Conservation (phyloP, 2,329 filamentous ascomycete species). For the Fusarium pseudograminearum region DNA sequence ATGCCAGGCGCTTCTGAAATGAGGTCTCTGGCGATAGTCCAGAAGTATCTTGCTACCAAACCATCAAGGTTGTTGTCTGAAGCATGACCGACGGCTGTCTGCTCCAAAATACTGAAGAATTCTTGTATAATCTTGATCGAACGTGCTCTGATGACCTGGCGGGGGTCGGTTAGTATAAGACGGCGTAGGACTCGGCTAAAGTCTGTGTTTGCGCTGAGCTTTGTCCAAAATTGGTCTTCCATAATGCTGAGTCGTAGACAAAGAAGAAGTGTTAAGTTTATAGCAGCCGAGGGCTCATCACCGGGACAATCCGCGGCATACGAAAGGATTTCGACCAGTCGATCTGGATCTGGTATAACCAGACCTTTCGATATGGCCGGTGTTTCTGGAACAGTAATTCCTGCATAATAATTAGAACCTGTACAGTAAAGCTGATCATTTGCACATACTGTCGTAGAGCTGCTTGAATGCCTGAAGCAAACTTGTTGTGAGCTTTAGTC, state of each 20-base stretch:
- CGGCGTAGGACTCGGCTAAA: conserved; percentile 43
- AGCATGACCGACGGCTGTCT: conserved; percentile 1
- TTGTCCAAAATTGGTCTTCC: conserved; percentile 48
- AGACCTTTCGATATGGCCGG: conserved; percentile 17
- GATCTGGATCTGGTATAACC: conserved; percentile 34
- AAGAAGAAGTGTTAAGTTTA: conserved; percentile 46
- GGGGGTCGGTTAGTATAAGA: conserved; percentile 48
- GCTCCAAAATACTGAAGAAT: conserved; percentile 28
- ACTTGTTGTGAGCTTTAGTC: conserved; percentile 46
- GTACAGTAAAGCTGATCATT: neutral
- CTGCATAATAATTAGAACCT: conserved; percentile 27
- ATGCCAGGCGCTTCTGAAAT: conserved; percentile 50
- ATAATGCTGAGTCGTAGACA: conserved; percentile 49
- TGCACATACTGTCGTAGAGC: conserved; percentile 46
- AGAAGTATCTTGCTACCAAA: conserved; percentile 47
- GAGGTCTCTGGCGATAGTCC: conserved; percentile 51
- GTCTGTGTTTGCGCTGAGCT: conserved; percentile 36
- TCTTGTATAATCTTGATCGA: conserved; percentile 53
- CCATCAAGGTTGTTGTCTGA: neutral
- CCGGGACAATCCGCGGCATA: conserved; percentile 38
- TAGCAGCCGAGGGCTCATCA: conserved; percentile 46
- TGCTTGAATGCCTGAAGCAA: conserved; percentile 49
- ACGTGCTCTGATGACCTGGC: conserved; percentile 47
- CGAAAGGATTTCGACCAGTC: conserved; percentile 48
- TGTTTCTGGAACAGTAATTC: conserved; percentile 25